Evolutionary conservation across 2,329 filamentous ascomycete genomes (phyloP).

Genomic region (Penicillium sp.): DNA sequence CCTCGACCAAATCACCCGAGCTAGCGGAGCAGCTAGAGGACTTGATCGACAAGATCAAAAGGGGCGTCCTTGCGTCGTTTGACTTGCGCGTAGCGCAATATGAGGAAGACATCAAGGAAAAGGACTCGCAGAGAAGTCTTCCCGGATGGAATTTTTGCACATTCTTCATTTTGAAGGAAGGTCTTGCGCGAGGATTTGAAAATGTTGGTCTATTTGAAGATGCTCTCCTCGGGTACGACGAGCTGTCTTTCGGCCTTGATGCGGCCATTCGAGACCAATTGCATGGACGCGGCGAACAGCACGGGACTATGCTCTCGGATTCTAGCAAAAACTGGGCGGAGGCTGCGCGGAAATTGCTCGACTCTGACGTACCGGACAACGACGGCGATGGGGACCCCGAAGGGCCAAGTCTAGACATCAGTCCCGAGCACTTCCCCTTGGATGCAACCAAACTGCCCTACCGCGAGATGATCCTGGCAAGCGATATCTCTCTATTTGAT

Average conservation of each 20-base stretch:
- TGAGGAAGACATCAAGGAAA: conserved; percentile 94
- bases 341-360: conserved; percentile 50
- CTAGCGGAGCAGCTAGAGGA: conserved; percentile 77
- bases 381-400: conserved; percentile 26
- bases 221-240: conserved; percentile 89
- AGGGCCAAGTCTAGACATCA: conserved; percentile 24
- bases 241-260: conserved; percentile 82
- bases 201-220: conserved; percentile 94
- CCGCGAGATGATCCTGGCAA: conserved; percentile 83
- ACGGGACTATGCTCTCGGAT: conserved; percentile 64
- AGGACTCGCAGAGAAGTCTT: conserved; percentile 75
- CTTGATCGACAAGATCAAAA: conserved; percentile 78
- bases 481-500: conserved; percentile 93
- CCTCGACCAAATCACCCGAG: conserved; percentile 61
- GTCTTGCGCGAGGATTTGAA: conserved; percentile 86
- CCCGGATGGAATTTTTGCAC: conserved; percentile 99
- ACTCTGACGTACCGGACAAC: conserved; percentile 27
- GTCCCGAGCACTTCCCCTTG: conserved; percentile 35
- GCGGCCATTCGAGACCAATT: conserved; percentile 70
- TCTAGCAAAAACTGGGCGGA: conserved; percentile 69
- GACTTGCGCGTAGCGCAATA: conserved; percentile 88
- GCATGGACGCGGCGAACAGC: conserved; percentile 55
- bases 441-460: conserved; percentile 68
- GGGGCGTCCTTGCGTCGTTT: conserved; percentile 79
- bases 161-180: conserved; percentile 97